Percentiles rank a stretch among this genome's conserved stretches.
Evolutionary conservation across 2,329 filamentous ascomycete genomes (phyloP).

Genomic region (Rhynchosporium graminicola): DNA sequence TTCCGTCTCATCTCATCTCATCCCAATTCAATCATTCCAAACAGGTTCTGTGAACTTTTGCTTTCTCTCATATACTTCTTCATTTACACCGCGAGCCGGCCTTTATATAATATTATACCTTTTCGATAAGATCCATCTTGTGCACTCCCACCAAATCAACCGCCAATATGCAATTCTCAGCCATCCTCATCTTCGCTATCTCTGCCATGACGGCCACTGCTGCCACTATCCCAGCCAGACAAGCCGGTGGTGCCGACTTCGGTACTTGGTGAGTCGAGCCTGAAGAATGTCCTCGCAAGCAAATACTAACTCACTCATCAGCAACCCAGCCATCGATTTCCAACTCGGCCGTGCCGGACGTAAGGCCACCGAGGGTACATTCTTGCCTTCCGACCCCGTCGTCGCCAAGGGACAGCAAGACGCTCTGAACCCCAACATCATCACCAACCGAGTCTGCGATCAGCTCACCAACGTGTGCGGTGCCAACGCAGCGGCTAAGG

Average conservation of each 20-base stretch:
- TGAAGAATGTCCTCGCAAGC: not conserved
- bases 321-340: conserved; percentile 54
- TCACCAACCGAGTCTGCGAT: conserved; percentile 71
- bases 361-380: conserved; percentile 60
- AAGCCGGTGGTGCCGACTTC: conserved; percentile 11
- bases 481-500: conserved; percentile 49
- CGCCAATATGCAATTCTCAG: conserved; percentile 14
- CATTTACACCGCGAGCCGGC: conserved; percentile 20
- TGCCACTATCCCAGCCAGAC: conserved; percentile 13
- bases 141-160: not conserved
- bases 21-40: conserved; percentile 15
- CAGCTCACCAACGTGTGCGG: conserved; percentile 67
- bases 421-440: conserved; percentile 71
- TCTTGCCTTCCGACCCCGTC: conserved; percentile 65
- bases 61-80: conserved; percentile 18
- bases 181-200: conserved; percentile 11
- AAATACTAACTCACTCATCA: not conserved
- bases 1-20: conserved; percentile 4
- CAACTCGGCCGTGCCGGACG: conserved; percentile 54
- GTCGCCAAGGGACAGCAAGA: conserved; percentile 64
- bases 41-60: conserved; percentile 33
- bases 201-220: conserved; percentile 14
- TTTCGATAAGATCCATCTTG: conserved; percentile 2
- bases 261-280: not conserved
- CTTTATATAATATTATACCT: conserved; percentile 14